These are phyloP conservation scores for Linum usitatissimum DNA, from an alignment of 345 rosid genomes.

Conservation along the genomic window DNA sequence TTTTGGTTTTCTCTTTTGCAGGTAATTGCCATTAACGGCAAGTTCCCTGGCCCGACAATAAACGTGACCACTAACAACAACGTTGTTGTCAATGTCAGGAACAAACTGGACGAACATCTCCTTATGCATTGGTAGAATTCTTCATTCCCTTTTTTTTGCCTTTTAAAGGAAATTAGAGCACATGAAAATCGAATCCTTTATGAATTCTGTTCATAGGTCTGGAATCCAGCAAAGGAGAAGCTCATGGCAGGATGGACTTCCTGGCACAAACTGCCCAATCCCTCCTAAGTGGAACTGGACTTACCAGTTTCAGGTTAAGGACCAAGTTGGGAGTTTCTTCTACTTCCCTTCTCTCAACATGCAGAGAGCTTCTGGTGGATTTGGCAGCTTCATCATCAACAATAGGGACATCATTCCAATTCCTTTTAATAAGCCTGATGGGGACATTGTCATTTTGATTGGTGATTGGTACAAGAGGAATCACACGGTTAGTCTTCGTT, in stretches of 20 bases:
- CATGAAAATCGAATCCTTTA: neutral
- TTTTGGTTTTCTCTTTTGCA: slow-evolving; percentile 21
- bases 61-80: slow-evolving; percentile 88
- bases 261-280: slow-evolving; percentile 92
- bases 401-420: slow-evolving; percentile 66
- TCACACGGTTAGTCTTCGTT: slow-evolving; percentile 62
- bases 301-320: slow-evolving; percentile 97
- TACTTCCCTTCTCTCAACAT: slow-evolving; percentile 95
- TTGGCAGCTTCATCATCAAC: slow-evolving; percentile 70
- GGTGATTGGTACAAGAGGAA: slow-evolving; percentile 96
- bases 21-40: slow-evolving; percentile 90
- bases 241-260: slow-evolving; percentile 98
- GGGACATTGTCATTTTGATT: slow-evolving; percentile 62
- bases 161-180: neutral
- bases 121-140: slow-evolving; percentile 72
- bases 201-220: neutral
- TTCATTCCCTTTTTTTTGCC: neutral
- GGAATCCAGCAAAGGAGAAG: slow-evolving; percentile 93
- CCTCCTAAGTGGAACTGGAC: slow-evolving; percentile 99
- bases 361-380: slow-evolving; percentile 95
- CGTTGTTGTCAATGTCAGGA: slow-evolving; percentile 71
- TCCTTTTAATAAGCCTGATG: slow-evolving; percentile 74
- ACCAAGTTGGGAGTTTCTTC: slow-evolving; percentile 95
- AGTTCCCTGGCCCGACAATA: slow-evolving; percentile 87
- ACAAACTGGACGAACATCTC: slow-evolving; percentile 76